phyloP scores from a whole-genome alignment of 106 monocot genomes.

The Dactylorhiza incarnata region DNA sequence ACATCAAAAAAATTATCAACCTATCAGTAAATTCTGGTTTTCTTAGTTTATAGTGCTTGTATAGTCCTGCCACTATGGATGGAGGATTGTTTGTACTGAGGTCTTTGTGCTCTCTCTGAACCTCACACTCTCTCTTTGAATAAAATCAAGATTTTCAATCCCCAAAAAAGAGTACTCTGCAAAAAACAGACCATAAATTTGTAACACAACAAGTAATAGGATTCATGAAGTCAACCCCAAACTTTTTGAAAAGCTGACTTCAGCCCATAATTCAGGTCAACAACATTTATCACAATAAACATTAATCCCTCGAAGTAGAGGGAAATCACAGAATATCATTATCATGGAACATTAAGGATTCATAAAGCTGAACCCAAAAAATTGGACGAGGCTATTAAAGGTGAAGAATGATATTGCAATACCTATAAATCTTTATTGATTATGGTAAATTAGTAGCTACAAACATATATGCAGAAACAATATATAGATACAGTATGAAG shows the following conservation, averaged over 20 bases:
- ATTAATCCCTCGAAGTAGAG: not conserved
- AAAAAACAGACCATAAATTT: not conserved
- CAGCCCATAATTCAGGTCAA: not conserved
- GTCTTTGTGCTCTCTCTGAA: too few relatives aligned
- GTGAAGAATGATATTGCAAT: too few relatives aligned
- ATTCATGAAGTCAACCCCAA: not conserved
- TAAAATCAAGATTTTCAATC: too few relatives aligned
- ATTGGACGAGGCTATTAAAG: too few relatives aligned
- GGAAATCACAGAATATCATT: not conserved
- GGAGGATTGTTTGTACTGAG: too few relatives aligned
- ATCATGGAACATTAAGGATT: not conserved
- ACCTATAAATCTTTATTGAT: not conserved
- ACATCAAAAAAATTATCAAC: too few relatives aligned
- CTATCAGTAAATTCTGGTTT: too few relatives aligned
- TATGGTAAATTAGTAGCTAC: not conserved
- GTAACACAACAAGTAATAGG: not conserved
- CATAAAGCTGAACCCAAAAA: too few relatives aligned
- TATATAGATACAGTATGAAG: constrained; percentile 1
- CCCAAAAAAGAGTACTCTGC: not conserved
- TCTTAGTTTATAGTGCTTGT: too few relatives aligned
- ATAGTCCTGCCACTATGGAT: too few relatives aligned
- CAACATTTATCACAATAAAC: not conserved
- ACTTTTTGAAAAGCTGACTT: not conserved
- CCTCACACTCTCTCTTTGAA: too few relatives aligned
- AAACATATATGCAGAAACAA: not conserved